These are phyloP conservation scores for Bocquillonia castaneifolia DNA, from an alignment of 441 rosid species.

Conservation along the genomic window DNA sequence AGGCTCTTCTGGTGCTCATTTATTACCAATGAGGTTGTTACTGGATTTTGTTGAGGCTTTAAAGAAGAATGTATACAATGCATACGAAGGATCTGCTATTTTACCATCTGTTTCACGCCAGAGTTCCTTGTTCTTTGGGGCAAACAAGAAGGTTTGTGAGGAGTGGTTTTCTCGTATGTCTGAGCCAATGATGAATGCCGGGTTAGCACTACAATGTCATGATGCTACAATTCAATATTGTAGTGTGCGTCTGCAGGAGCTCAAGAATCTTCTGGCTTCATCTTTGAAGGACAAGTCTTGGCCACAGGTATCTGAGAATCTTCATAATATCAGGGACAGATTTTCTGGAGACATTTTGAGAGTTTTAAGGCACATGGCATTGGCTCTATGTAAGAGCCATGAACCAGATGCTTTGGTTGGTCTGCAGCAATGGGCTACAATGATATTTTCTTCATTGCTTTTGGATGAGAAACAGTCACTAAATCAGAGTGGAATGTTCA, in stretches of 20 bases:
- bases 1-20: conserved; percentile 89
- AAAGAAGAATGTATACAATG: conserved; percentile 93
- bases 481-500: conserved; percentile 36
- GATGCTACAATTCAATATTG: conserved; percentile 87
- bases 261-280: conserved; percentile 48
- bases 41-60: conserved; percentile 95
- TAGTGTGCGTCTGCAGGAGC: conserved; percentile 79
- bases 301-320: conserved; percentile 54
- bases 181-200: conserved; percentile 99
- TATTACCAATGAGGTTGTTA: conserved; percentile 92
- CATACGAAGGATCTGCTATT: conserved; percentile 90
- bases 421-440: conserved; percentile 72
- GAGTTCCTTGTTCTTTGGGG: conserved; percentile 84
- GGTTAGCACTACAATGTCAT: conserved; percentile 84
- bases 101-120: conserved; percentile 68
- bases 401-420: conserved; percentile 81
- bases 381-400: conserved; percentile 73
- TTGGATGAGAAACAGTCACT: conserved; percentile 54
- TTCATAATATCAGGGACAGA: conserved; percentile 47
- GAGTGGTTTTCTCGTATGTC: conserved; percentile 99
- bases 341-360: conserved; percentile 62
- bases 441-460: conserved; percentile 65
- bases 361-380: conserved; percentile 64
- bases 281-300: conserved; percentile 69
- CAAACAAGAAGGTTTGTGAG: conserved; percentile 94